phyloP scores from a whole-genome alignment of 1,284 basidiomycete genomes.

The Ustilago tritici region DNA sequence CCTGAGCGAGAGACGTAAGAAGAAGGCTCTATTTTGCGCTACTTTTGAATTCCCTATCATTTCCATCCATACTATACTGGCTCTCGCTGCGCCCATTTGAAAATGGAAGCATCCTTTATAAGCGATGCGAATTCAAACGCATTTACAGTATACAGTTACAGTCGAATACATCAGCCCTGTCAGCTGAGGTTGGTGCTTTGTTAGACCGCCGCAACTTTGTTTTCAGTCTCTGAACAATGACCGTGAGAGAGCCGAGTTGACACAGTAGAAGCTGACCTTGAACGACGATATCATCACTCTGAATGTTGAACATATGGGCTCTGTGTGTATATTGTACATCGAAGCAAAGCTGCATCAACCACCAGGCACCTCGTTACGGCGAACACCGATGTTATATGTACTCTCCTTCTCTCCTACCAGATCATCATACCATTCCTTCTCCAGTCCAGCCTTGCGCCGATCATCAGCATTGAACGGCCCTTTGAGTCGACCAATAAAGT shows the following conservation, averaged over 20 bases:
- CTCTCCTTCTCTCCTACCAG: constrained; percentile 75
- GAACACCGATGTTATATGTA: constrained; percentile 37
- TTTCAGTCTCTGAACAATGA: no score
- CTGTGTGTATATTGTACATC: neutral
- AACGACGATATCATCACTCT: no score
- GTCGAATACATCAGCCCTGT: no score
- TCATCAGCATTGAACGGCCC: constrained; percentile 86
- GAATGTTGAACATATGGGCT: neutral
- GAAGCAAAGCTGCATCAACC: constrained; percentile 14
- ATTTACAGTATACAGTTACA: neutral
- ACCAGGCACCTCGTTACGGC: constrained; percentile 53
- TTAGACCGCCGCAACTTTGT: no score
- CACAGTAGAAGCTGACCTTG: no score
- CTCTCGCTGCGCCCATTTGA: neutral
- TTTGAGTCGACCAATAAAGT: constrained; percentile 84
- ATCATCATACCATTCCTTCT: constrained; percentile 71
- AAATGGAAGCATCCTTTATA: neutral
- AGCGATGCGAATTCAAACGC: neutral
- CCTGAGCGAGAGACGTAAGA: neutral
- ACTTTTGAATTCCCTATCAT: neutral
- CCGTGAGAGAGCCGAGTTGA: no score
- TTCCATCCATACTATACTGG: neutral
- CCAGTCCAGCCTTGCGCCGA: constrained; percentile 76
- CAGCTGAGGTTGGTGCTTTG: no score
- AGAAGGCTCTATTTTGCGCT: neutral